Conservation (phyloP, 305 asterid species). For the Nicotiana rustica region DNA sequence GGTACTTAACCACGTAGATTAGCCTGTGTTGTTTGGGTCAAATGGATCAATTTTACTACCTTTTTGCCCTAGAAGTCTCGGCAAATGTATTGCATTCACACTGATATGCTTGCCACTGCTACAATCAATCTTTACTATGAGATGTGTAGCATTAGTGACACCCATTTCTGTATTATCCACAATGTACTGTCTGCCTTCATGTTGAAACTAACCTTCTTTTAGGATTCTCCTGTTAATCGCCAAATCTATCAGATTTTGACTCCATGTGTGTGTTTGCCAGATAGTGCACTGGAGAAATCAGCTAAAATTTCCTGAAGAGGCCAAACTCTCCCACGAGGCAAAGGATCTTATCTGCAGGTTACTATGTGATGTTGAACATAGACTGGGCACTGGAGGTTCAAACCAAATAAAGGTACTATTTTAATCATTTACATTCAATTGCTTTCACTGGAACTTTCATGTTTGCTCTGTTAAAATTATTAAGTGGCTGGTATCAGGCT, state of each 20-base stretch:
- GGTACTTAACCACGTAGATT: not conserved
- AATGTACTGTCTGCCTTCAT: not conserved
- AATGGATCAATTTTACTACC: not conserved
- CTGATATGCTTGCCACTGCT: slow-evolving; percentile 17
- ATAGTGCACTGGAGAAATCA: slow-evolving; percentile 97
- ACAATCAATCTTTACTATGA: slow-evolving; percentile 10
- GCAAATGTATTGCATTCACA: not conserved
- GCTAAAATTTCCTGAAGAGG: slow-evolving; percentile 78
- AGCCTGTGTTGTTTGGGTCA: not conserved
- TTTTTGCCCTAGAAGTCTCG: slow-evolving; percentile 1
- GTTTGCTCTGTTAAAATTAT: slow-evolving; percentile 31
- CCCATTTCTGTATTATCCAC: not conserved
- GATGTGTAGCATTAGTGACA: not conserved
- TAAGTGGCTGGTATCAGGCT: slow-evolving; percentile 58
- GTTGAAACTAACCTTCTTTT: not conserved
- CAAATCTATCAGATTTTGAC: slow-evolving; percentile 35
- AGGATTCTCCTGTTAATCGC: not conserved
- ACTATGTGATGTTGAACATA: slow-evolving; percentile 88
- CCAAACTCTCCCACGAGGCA: slow-evolving; percentile 74
- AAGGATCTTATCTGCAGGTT: slow-evolving; percentile 85
- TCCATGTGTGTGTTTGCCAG: slow-evolving; percentile 46
- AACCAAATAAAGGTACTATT: slow-evolving; percentile 75
- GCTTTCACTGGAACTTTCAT: slow-evolving; percentile 1
- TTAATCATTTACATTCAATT: slow-evolving; percentile 25
- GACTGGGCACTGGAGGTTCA: slow-evolving; percentile 92